A percentile compares a stretch with the other conserved stretches of the same genome.
phyloP scores from a whole-genome alignment of 2,329 filamentous ascomycete species.

The Botrytis hyacinthi region DNA sequence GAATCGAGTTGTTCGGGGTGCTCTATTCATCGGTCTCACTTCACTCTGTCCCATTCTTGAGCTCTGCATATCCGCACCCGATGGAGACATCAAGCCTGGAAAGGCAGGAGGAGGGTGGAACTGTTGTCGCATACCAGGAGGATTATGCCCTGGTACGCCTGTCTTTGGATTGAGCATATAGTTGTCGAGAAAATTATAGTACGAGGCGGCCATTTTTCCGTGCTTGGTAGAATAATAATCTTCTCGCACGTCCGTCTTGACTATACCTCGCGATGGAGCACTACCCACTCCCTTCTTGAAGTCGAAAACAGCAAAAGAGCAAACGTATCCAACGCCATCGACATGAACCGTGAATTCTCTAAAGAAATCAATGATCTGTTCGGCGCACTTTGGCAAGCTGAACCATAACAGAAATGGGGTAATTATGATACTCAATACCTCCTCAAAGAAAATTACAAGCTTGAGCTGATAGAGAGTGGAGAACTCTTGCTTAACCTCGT shows the following conservation, averaged over 20 bases:
- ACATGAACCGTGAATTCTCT: conserved; percentile 97
- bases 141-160: conserved; percentile 60
- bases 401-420: conserved; percentile 87
- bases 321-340: conserved; percentile 92
- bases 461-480: conserved; percentile 88
- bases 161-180: conserved; percentile 75
- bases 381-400: conserved; percentile 81
- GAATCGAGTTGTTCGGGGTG: conserved; percentile 45
- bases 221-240: conserved; percentile 96
- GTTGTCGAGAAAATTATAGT: conserved; percentile 91
- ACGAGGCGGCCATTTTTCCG: conserved; percentile 96
- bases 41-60: conserved; percentile 51
- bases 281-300: conserved; percentile 78
- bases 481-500: conserved; percentile 90
- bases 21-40: conserved; percentile 44
- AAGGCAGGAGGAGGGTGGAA: conserved; percentile 77
- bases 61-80: conserved; percentile 54
- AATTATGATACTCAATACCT: conserved; percentile 87
- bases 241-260: conserved; percentile 63
- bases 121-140: conserved; percentile 53
- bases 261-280: conserved; percentile 41
- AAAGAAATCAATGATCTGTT: conserved; percentile 96
- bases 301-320: conserved; percentile 95
- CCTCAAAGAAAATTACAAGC: conserved; percentile 85
- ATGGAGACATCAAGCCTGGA: conserved; percentile 65